A percentile compares a stretch with the other conserved stretches of the same genome.
Evolutionary conservation across 2,329 filamentous ascomycete species (phyloP).

Genomic region (Diatrype stigma): DNA sequence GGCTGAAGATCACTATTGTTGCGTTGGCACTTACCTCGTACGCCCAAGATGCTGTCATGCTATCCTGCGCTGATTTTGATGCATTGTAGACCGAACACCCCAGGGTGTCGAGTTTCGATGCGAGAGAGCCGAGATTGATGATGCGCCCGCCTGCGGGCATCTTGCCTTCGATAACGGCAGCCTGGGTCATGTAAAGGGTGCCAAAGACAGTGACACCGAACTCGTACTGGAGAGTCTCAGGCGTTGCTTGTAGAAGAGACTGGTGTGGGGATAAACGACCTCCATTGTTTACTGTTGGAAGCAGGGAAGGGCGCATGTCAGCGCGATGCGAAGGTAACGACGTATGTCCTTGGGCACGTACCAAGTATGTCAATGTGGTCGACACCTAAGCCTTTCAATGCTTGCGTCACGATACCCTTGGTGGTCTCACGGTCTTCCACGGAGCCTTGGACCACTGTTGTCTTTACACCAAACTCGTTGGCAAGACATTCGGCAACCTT

Average conservation of each 20-base stretch:
- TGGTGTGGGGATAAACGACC: constrained; percentile 5
- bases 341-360: constrained; percentile 7
- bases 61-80: constrained; percentile 32
- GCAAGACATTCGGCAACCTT: constrained; percentile 10
- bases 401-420: constrained; percentile 17
- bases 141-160: constrained; percentile 33
- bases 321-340: not conserved
- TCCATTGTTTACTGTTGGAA: constrained; percentile 22
- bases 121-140: constrained; percentile 28
- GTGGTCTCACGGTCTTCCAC: constrained; percentile 11
- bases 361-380: constrained; percentile 26
- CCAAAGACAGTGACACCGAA: constrained; percentile 24
- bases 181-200: constrained; percentile 23
- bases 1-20: not conserved
- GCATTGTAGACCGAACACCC: constrained; percentile 22
- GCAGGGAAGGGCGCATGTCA: too few species aligned
- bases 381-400: constrained; percentile 15
- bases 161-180: constrained; percentile 20
- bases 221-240: constrained; percentile 15
- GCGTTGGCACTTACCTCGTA: constrained; percentile 28
- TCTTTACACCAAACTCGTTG: constrained; percentile 7
- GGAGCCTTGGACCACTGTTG: constrained; percentile 15
- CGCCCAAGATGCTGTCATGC: constrained; percentile 29
- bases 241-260: constrained; percentile 12
- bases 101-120: constrained; percentile 15